Evolutionary conservation across 352 stramenopile genomes (phyloP).

Genomic region (Thraustochytrium sp.): DNA sequence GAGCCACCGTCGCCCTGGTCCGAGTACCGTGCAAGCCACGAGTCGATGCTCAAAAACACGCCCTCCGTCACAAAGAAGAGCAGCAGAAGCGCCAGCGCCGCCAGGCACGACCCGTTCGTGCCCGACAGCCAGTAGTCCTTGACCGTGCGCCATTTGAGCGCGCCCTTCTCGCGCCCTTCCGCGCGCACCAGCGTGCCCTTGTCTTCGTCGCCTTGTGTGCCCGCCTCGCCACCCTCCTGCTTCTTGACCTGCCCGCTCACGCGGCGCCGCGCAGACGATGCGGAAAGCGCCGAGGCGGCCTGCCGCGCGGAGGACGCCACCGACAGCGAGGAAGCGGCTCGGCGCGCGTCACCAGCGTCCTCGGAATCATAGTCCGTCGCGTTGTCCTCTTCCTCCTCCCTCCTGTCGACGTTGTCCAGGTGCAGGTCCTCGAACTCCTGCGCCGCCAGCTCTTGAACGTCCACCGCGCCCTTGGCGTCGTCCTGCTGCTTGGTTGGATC

Average conservation of each 20-base stretch:
- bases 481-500: neutral
- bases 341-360: neutral
- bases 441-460: no score
- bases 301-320: no score
- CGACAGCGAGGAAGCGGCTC: neutral
- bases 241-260: neutral
- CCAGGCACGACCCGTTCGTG: neutral
- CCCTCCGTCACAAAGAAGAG: constrained; percentile 28
- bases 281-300: no score
- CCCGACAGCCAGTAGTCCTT: constrained; percentile 22
- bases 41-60: constrained; percentile 37
- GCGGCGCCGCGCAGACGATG: neutral
- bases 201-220: neutral
- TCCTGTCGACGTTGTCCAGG: no score
- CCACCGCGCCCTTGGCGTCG: neutral
- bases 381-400: no score
- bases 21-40: constrained; percentile 42
- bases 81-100: neutral
- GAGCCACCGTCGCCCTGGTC: neutral
- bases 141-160: neutral
- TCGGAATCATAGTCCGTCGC: neutral
- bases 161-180: constrained; percentile 27
- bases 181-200: neutral
- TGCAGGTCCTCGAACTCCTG: no score
- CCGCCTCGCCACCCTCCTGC: neutral